Evolutionary conservation across 148 eudicot genomes (phyloP), one percentile per base, ranked within the genome.

Genomic region (Drosera capensis): DNA sequence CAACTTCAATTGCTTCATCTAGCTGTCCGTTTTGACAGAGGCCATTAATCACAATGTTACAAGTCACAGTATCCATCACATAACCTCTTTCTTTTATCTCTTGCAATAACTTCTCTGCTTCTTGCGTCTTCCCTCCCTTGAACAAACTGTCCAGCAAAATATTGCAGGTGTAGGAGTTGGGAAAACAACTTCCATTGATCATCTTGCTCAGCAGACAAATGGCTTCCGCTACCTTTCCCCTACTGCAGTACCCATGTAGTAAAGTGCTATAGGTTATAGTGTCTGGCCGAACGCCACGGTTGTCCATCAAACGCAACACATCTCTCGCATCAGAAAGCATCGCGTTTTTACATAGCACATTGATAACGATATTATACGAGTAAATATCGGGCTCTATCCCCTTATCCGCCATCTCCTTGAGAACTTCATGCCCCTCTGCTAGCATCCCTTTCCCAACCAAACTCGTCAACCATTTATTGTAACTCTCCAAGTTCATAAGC

Each of bases 11-110:
- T 45, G 97, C 95, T 68, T 78, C 84, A 51, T 80, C 95, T 31
- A 84, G 66, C 66, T 76, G 71, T 43, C 87, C 97, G 46, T 52
- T 63, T 66, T 55, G 78, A 49, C 93, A 90, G 30, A 90, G 81
- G 52, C 95, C 93, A 58, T 73, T 72, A 55, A 90, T 61, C 48
- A 90, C 82, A 46, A 90, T 90, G 56, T 90, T 90, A 61, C 95
- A 90, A 31, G 85, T 84, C 29, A 81, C 77, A 41, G 56, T 75
- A 67, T 84, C 85, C 53, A 78, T 40, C 13, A 57, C 82, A 56
- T 73, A 66, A 29, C 87, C 95, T 72, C 68, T 63, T 66, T 78
- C 95, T 44, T 70, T 78, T 85, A 90, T 90, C 68, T 73, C 80
- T 37, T 72, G 70, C 57, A 80, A 71, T 51, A 90, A 59, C 57